Evolutionary conservation across 2,329 filamentous ascomycete species (phyloP).

Genomic region (Apiospora phragmitis): DNA sequence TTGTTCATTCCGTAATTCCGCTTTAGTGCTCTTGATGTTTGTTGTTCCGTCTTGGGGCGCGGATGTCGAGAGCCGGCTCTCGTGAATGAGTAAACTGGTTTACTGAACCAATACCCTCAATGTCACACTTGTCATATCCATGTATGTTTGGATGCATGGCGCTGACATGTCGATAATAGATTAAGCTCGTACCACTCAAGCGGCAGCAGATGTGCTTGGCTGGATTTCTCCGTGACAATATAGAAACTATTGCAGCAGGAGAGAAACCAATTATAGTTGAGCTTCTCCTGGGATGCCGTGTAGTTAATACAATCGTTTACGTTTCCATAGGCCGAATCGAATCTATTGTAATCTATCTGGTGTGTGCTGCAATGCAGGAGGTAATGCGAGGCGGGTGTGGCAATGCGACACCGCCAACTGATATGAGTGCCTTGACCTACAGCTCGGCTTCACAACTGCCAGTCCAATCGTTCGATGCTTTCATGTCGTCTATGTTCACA

Average conservation of each 20-base stretch:
- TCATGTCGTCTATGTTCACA: neutral
- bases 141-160: neutral
- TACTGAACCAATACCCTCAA: conserved; percentile 27
- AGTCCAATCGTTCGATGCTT: neutral
- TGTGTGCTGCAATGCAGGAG: neutral
- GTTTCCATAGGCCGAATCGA: neutral
- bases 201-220: neutral
- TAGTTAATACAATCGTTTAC: neutral
- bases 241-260: neutral
- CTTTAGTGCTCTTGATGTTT: conserved; percentile 54
- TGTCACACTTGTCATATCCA: neutral
- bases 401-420: neutral
- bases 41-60: conserved; percentile 60
- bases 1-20: conserved; percentile 60
- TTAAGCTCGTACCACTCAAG: neutral
- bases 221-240: neutral
- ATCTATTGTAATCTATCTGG: neutral
- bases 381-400: neutral
- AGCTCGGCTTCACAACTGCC: neutral
- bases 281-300: neutral
- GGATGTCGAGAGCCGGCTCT: conserved; percentile 53
- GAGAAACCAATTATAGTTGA: neutral
- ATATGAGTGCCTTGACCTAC: neutral
- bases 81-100: conserved; percentile 70
- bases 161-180: conserved; percentile 2